Percentiles rank a stretch among this genome's conserved stretches.
Evolutionary conservation across 129 eudicot species (phyloP).

Genomic region (Oenanthe sinensis): DNA sequence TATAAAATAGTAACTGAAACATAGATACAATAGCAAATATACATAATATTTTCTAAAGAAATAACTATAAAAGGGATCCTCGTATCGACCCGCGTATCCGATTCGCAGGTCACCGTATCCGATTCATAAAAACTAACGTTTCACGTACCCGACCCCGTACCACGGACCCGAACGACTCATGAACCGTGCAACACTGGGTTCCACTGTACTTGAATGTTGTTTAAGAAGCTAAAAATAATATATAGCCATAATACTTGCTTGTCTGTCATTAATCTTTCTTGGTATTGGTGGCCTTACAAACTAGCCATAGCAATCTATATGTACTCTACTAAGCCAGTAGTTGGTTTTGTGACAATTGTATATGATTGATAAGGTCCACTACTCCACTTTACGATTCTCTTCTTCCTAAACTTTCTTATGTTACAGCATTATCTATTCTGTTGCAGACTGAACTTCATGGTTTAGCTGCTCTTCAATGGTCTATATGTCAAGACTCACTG

Average conservation of each 20-base stretch:
- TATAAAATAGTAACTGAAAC: too few relatives aligned
- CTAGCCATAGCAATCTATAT: background rate
- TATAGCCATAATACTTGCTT: background rate
- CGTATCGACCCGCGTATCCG: too few relatives aligned
- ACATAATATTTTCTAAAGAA: too few relatives aligned
- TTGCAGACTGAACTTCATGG: conserved; percentile 95
- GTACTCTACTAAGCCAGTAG: background rate
- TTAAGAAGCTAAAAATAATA: background rate
- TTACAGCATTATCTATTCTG: background rate
- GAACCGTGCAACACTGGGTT: too few relatives aligned
- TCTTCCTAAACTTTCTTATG: background rate
- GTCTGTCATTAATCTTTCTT: background rate
- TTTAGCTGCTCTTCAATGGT: conserved; percentile 91
- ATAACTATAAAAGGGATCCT: too few relatives aligned
- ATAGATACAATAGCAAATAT: too few relatives aligned
- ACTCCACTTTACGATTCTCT: background rate
- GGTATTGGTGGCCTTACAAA: background rate
- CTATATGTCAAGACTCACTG: conserved; percentile 90
- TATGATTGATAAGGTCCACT: background rate
- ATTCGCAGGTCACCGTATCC: too few relatives aligned
- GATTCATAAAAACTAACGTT: too few relatives aligned
- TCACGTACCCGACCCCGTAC: too few relatives aligned
- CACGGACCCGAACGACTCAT: too few relatives aligned
- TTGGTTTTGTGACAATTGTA: background rate
- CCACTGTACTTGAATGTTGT: background rate